phyloP scores from a whole-genome alignment of 2,329 filamentous ascomycete species.

The Xylaria arbuscula region DNA sequence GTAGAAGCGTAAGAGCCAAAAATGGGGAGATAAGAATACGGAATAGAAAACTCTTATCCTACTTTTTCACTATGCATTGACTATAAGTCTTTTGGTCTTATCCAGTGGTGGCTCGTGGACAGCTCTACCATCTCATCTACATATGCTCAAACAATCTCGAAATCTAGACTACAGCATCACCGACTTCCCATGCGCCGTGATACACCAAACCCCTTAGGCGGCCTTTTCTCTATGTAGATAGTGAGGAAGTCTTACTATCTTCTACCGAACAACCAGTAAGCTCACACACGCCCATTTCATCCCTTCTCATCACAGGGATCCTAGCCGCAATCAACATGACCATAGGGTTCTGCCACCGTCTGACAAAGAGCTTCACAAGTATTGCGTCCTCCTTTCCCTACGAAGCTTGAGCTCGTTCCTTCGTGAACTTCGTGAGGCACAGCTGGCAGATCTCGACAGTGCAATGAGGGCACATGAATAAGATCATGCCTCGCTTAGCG shows the following conservation, averaged over 20 bases:
- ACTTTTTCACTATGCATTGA: too few relatives aligned
- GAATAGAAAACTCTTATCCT: too few relatives aligned
- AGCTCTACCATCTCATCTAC: too few relatives aligned
- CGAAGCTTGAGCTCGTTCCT: conserved; percentile 6
- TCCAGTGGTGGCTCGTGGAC: too few relatives aligned
- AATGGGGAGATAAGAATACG: too few relatives aligned
- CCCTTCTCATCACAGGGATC: neutral
- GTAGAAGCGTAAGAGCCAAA: too few relatives aligned
- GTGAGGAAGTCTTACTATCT: neutral
- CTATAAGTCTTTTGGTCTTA: too few relatives aligned
- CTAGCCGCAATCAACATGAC: neutral
- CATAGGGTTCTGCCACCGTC: neutral
- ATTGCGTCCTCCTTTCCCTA: neutral
- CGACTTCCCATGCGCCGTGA: too few relatives aligned
- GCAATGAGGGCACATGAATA: conserved; percentile 27
- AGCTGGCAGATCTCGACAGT: conserved; percentile 13
- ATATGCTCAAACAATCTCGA: too few relatives aligned
- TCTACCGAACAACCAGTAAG: neutral
- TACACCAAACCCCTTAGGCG: too few relatives aligned
- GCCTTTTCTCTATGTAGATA: too few relatives aligned
- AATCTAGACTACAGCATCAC: too few relatives aligned
- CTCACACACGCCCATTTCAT: neutral
- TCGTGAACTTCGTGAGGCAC: conserved; percentile 11
- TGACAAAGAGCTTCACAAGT: neutral
- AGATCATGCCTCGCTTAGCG: conserved; percentile 9